phyloP scores from a whole-genome alignment of 1,284 basidiomycete genomes.

The Trichosporon ovoides region DNA sequence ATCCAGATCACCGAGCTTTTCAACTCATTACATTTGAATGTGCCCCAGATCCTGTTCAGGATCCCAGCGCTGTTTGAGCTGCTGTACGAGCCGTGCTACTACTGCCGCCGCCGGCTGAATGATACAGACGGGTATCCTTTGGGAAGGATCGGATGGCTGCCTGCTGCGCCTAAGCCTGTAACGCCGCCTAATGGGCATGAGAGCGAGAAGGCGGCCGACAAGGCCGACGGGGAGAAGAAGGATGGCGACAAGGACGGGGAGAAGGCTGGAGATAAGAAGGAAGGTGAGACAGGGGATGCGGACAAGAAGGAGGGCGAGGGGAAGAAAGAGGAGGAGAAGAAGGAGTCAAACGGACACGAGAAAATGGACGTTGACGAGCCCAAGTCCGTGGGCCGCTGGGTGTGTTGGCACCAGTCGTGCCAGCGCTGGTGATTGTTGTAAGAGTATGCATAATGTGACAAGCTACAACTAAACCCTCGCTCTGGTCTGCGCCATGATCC shows the following conservation, averaged over 20 bases:
- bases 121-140: slow-evolving; percentile 16
- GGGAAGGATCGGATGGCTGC: slow-evolving; percentile 5
- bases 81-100: slow-evolving; percentile 11
- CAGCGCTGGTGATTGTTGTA: background rate
- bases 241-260: background rate
- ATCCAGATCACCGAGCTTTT: slow-evolving; percentile 11
- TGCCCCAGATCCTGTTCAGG: slow-evolving; percentile 14
- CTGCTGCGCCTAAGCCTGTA: background rate
- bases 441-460: background rate
- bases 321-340: background rate
- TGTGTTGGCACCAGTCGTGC: slow-evolving; percentile 14
- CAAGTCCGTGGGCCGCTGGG: slow-evolving; percentile 13
- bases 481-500: background rate
- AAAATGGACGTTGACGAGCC: background rate
- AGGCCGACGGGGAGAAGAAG: slow-evolving; percentile 36
- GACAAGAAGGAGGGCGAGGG: slow-evolving; percentile 41
- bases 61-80: slow-evolving; percentile 4
- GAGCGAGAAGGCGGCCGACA: background rate
- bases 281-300: no score
- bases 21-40: slow-evolving; percentile 9
- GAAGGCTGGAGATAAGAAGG: background rate
- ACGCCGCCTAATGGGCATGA: background rate
- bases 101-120: slow-evolving; percentile 10
- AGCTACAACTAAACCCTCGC: background rate
- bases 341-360: background rate